Base-by-base conservation (phyloP, 441 rosid species). In the Isatis lusitanica region DNA sequence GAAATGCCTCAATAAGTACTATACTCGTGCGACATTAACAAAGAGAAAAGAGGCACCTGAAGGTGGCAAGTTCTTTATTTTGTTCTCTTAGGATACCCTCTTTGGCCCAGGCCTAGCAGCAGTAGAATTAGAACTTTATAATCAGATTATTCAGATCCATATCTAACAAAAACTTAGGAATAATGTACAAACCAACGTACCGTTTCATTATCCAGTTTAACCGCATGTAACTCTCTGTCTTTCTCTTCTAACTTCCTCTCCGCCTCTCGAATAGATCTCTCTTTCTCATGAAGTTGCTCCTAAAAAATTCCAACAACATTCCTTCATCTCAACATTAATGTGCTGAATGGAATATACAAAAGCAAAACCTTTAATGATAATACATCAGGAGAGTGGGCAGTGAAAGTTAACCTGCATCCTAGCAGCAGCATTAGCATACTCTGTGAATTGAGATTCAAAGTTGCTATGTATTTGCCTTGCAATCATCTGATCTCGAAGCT, bases 241-340 rank as follows among this genome's bases (percentile, higher is more conserved):
- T 85, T 95, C 74, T 90, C 97, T 74, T 93, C 99, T 70, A 93
- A 73, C 82, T 82, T 87, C 79, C 92, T 88, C 82, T 91, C 97
- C 73, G 88, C 69, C 40, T 91, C 97, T 71, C 46, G 87, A 53
- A 91, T 77, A 60, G 85, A 74, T 57, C 82, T 91, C 55, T 88
- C 98, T 66, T 78, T 89, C 80, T 93, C 91, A 63, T 17, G 84
- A 40, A 96, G 87, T 85, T 88, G 90, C 84, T 93, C 99, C 98
- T 95, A 81, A 70, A 80, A 16, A 26, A 4, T 30, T 4, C 33
- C 33, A 80, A 59, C 28, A 65, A 24, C 43, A 47, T 4, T 52
- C n/a, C 11, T 18, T 70, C 28, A 70, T 13, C 35, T n/a, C 36
- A 60, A 53, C 58, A 51, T 10, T 3, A 3, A n/a, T 6, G 5